phyloP scores from a whole-genome alignment of 1,139 yeast genomes.

The Suhomyces taliae region DNA sequence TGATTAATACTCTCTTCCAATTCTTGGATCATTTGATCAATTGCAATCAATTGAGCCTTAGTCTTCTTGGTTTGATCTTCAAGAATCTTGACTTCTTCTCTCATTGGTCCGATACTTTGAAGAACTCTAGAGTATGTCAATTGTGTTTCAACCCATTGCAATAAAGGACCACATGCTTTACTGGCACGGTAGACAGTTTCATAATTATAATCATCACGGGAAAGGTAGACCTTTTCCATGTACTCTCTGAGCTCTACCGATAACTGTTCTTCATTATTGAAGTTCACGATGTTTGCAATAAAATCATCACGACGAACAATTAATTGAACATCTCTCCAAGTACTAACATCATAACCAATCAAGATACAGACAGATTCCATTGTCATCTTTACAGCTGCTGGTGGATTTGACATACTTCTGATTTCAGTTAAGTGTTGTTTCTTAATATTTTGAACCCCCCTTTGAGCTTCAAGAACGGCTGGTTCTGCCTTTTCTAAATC shows the following conservation, averaged over 20 bases:
- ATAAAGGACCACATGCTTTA: conserved; percentile 91
- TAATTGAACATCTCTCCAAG: conserved; percentile 86
- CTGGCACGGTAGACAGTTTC: conserved; percentile 86
- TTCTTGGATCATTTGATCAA: conserved; percentile 79
- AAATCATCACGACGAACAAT: conserved; percentile 84
- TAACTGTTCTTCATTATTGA: conserved; percentile 63
- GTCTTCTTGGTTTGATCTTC: conserved; percentile 65
- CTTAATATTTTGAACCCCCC: conserved; percentile 86
- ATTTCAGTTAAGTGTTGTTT: conserved; percentile 90
- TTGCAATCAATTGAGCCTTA: conserved; percentile 67
- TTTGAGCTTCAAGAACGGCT: conserved; percentile 77
- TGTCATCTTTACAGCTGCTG: conserved; percentile 80
- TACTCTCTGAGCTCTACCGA: conserved; percentile 49
- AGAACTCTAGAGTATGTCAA: conserved; percentile 67
- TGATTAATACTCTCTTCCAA: conserved; percentile 65
- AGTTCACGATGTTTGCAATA: conserved; percentile 77
- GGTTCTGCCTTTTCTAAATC: conserved; percentile 83
- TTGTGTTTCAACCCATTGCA: conserved; percentile 91
- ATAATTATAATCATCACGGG: conserved; percentile 63
- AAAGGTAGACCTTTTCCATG: conserved; percentile 62
- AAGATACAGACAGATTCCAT: conserved; percentile 86
- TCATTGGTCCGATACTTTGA: conserved; percentile 72
- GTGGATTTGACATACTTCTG: conserved; percentile 89
- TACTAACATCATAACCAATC: conserved; percentile 65
- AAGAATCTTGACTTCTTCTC: conserved; percentile 60